Evolutionary conservation across 139 green algal genomes (phyloP), one percentile per base, ranked within the genome.

Genomic region (Trebouxia sp.): DNA sequence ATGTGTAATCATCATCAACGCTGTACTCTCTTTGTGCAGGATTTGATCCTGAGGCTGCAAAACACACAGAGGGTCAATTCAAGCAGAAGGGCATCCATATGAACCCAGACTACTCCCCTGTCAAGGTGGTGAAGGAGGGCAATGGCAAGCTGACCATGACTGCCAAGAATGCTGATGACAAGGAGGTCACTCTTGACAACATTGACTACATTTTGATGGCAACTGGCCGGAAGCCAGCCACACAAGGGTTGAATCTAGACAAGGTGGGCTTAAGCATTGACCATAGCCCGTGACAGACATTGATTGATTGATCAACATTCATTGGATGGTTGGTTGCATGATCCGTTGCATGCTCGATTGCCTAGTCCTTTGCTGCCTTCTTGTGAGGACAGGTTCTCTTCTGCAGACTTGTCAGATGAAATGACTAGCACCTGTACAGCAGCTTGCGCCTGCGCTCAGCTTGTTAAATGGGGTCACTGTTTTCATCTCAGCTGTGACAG

Each of bases 141-240:
- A 55, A 79, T 51, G 81, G 81, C 4, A 79, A 81, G 43, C 65
- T 85, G 22, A 85, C 75, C 24, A 56, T 85, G 39, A 56, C 37
- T n/a, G 65, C 41, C n/a, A 70, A 85, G 45, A 87, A 93, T 80
- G 75, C 87, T 69, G 92, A 82, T 6, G 81, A 58, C 35, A 26
- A 75, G 26, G 39, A 81, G 12, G 39, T 65, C 38, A 82, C 39
- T 28, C 11, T 82, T 32, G 75, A 75, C 15, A n/a, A 67, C 39
- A 55, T 78, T 6, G 81, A 85, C 50, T 56, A 80, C 32, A 50
- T 81, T 26, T 65, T 97, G 88, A 94, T 95, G 81, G 92, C 93
- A 14, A 97, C 95, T 78, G 96, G 96, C 7, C 87, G 96, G 37
- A 85, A 86, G 22, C 94, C 96, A 51, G 97, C 95, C 75, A 94